Evolutionary conservation across 495 filamentous ascomycete genomes (phyloP), one percentile per base, ranked within the genome.

Genomic region (Sabuloglossum arenarium): DNA sequence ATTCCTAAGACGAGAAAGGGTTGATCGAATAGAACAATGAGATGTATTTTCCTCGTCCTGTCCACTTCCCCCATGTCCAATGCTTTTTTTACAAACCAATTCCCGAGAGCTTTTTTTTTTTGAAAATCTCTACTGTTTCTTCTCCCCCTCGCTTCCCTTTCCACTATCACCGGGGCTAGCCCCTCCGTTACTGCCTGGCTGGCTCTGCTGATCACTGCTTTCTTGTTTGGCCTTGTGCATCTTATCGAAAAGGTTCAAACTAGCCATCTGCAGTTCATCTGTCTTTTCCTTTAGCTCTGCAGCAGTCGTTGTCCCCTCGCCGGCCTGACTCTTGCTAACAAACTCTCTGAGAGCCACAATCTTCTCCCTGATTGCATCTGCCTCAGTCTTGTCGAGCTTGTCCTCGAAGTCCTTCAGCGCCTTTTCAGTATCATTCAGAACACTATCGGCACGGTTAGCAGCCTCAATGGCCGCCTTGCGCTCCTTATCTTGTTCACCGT

Each of bases 221-320:
- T 89, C 86, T 61, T 69, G 63, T 60, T 86, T 79, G 52, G 93
- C 88, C 77, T 93, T 93, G 81, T 98, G 91, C 87, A 98, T 94
- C 84, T 98, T 95, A 76, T 97, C 91, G 71, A 98, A 98, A 61
- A 97, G 80, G 69, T 83, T 94, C 73, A 98, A 77, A 73, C 85
- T 89, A 58, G 91, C 87, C 65, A 81, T 86, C 73, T 97, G 93
- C 63, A 98, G 81, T 71, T 96, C 91, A 60, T 97, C 93, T 59
- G 83, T 90, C 85, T 97, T 95, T 74, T 85, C 81, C 82, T 97
- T 98, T 66, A 98, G 77, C 68, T 95, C 85, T 59, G 81, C 86
- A 23, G 88, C 84, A 32, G 88, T 91, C 61, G 84, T 77, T 58
- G 75, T 77, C 62, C 81, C 79, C 73, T 98, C 91, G 55, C 89